These are phyloP conservation scores for Pseudocercospora vitis DNA, from an alignment of 2,329 filamentous ascomycete species.

Conservation along the genomic window DNA sequence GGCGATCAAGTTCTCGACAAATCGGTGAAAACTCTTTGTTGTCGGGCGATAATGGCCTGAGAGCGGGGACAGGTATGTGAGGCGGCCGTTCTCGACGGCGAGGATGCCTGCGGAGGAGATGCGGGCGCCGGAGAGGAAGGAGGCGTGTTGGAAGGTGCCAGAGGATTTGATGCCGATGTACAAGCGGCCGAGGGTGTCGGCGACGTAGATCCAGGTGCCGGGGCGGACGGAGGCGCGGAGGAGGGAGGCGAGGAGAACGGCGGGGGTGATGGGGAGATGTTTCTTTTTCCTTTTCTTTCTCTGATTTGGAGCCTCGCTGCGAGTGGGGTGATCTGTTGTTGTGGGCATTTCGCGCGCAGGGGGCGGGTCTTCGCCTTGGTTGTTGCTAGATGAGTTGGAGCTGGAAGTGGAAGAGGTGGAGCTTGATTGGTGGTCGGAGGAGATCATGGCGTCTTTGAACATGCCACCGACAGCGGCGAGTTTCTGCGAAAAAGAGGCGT, in stretches of 20 bases:
- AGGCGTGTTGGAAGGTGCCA: slow-evolving; percentile 87
- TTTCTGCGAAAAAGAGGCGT: slow-evolving; percentile 18
- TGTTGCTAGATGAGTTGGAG: slow-evolving; percentile 48
- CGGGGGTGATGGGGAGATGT: slow-evolving; percentile 66
- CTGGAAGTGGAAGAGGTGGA: slow-evolving; percentile 10
- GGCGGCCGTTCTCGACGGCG: slow-evolving; percentile 73
- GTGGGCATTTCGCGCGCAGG: slow-evolving; percentile 47
- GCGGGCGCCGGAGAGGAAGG: slow-evolving; percentile 77
- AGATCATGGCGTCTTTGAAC: slow-evolving; percentile 16
- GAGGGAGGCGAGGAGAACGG: slow-evolving; percentile 74
- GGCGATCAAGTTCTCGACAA: slow-evolving; percentile 69
- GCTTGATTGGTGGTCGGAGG: slow-evolving; percentile 5
- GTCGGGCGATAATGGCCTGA: slow-evolving; percentile 82
- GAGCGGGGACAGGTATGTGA: slow-evolving; percentile 68
- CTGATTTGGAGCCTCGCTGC: not conserved
- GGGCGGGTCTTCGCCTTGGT: not conserved
- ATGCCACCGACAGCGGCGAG: slow-evolving; percentile 22
- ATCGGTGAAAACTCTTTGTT: slow-evolving; percentile 75
- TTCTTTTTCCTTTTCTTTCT: slow-evolving; percentile 39
- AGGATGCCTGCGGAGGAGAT: slow-evolving; percentile 82
- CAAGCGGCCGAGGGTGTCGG: slow-evolving; percentile 77
- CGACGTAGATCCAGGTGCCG: slow-evolving; percentile 91
- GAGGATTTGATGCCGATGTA: slow-evolving; percentile 88
- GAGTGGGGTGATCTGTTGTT: slow-evolving; percentile 45
- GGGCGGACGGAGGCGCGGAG: slow-evolving; percentile 74